Conservation (phyloP, 148 eudicot genomes). For the Rhododendron griersonianum region DNA sequence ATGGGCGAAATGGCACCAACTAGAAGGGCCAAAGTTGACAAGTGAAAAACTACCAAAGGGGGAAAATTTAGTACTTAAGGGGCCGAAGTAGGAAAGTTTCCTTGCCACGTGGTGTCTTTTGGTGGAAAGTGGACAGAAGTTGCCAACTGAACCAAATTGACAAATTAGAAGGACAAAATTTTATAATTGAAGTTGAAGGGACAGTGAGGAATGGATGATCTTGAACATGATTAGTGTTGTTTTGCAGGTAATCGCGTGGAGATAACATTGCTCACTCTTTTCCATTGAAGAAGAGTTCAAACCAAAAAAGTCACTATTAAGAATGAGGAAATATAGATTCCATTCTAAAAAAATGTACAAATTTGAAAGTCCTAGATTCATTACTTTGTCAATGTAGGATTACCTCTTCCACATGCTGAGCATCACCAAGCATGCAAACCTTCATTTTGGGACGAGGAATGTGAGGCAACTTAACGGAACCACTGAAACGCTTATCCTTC, state of each 20-base stretch:
- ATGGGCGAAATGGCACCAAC: neutral
- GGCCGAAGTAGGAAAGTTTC: neutral
- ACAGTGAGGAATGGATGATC: neutral
- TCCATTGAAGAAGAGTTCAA: neutral
- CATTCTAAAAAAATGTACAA: neutral
- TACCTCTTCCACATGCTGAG: constrained; percentile 86
- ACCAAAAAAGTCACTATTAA: neutral
- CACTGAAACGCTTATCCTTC: constrained; percentile 93
- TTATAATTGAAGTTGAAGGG: neutral
- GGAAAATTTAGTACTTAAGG: neutral
- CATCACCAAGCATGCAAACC: constrained; percentile 94
- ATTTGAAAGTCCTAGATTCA: neutral
- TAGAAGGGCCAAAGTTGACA: neutral
- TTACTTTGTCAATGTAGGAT: neutral
- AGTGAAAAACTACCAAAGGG: neutral
- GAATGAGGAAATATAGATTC: neutral
- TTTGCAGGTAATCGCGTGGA: neutral
- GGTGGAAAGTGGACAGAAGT: neutral
- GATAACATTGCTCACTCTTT: neutral
- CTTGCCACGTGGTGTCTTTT: neutral
- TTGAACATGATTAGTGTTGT: neutral
- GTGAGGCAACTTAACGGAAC: constrained; percentile 77
- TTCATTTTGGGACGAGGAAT: constrained; percentile 85
- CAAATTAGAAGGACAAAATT: neutral
- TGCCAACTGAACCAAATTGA: neutral